phyloP scores from a whole-genome alignment of 495 filamentous ascomycete genomes.

The Hypoxylon rickii region DNA sequence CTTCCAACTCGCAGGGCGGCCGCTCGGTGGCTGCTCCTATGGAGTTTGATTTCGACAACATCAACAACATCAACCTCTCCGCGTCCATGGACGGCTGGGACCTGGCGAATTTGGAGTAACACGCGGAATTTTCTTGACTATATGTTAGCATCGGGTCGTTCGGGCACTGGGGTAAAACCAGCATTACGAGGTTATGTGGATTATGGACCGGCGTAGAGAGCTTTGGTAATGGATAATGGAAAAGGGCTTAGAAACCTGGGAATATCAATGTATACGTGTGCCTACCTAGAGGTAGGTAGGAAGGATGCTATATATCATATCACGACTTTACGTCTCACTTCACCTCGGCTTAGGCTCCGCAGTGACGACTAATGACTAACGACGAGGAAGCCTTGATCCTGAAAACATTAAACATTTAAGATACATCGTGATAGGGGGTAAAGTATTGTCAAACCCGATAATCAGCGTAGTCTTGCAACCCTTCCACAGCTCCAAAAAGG shows the following conservation, averaged over 20 bases:
- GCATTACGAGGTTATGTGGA: no score
- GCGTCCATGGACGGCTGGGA: constrained; percentile 37
- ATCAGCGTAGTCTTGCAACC: no score
- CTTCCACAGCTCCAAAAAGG: no score
- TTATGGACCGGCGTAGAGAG: no score
- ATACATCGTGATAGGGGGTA: no score
- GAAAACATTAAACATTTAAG: no score
- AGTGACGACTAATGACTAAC: neutral
- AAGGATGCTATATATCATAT: no score
- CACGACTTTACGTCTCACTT: constrained; percentile 9
- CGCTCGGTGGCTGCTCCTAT: constrained; percentile 15
- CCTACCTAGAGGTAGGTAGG: no score
- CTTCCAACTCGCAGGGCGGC: constrained; percentile 23
- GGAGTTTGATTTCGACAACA: constrained; percentile 35
- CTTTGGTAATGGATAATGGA: neutral
- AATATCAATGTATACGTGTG: no score
- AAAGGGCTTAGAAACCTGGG: neutral
- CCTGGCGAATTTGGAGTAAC: constrained; percentile 32
- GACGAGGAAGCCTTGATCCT: no score
- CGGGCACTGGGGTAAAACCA: neutral
- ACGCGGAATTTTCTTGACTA: constrained; percentile 4
- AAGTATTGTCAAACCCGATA: no score
- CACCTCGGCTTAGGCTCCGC: neutral
- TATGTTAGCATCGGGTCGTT: neutral
- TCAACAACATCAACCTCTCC: constrained; percentile 32